Base-by-base conservation (phyloP, 2,329 filamentous ascomycete genomes). In the Botryotinia narcissicola region DNA sequence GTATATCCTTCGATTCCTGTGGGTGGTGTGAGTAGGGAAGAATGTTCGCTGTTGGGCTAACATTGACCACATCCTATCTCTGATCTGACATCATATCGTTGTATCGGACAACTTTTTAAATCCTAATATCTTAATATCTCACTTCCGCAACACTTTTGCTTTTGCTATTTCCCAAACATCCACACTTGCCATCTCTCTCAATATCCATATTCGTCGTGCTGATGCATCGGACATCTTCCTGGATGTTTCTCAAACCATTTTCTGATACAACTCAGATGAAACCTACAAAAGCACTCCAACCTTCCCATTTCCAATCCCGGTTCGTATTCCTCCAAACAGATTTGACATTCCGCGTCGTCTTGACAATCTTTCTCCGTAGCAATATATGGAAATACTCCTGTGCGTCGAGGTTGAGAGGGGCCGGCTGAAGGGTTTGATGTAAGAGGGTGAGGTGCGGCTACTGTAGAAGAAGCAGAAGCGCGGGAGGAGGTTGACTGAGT, bases 111-210 rank as follows among this genome's bases (percentile, higher is more conserved):
- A 12, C 37, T 8, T 29, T 22, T 46, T 40, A 22, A 87, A 93
- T 29, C 84, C 88, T 6, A 92, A 92, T 94, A 95, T 81, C 84
- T 89, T 6, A 92, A 92, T 94, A 95, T 81, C 84, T 94, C 37
- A 89, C 93, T 73, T 86, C 18, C n/a, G 12, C 18, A 20, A 29
- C 5, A 29, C 46, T 18, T 42, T 37, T 40, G 0, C n/a, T 35
- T n/a, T 44, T 29, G 32, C 54, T 40, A 70, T 12, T 37, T n/a
- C 12, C 20, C 14, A 35, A 40, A 40, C 2, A 46, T n/a, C 46
- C 9, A n/a, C 35, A 25, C 35, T n/a, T 25, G n/a, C 40, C 5
- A 54, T 16, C 32, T 59, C 32, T 57, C 40, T 73, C 44, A 71
- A 59, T 59, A 73, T 48, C 71, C 71, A 73, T 69, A 73, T 37